These are phyloP conservation scores for Termitomyces sp. DNA, from an alignment of 768 basidiomycete species.

Conservation along the genomic window DNA sequence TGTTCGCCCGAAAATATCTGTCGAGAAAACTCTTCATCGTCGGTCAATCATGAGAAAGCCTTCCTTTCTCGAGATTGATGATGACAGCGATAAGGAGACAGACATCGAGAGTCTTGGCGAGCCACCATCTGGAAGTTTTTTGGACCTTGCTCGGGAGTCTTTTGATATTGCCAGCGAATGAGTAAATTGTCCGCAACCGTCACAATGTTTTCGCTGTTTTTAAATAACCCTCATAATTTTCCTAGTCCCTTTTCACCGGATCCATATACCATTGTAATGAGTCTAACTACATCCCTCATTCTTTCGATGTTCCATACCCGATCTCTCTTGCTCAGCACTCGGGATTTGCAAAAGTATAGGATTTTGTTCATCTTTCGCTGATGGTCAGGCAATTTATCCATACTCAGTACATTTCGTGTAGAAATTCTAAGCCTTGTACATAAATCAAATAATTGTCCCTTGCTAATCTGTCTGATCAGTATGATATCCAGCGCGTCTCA, in stretches of 20 bases:
- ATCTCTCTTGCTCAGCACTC: background rate
- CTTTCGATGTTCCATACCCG: background rate
- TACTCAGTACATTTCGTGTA: conserved; percentile 13
- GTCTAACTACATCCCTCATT: background rate
- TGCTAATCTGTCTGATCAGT: conserved; percentile 71
- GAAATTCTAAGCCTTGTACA: conserved; percentile 7
- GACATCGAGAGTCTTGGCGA: conserved; percentile 18
- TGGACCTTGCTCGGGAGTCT: conserved; percentile 47
- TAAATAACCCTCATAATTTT: conserved; percentile 3
- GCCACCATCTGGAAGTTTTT: conserved; percentile 35
- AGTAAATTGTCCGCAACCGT: background rate
- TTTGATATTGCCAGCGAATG: conserved; percentile 37
- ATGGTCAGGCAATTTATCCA: background rate
- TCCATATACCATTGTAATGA: conserved; percentile 13
- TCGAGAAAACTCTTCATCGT: conserved; percentile 37
- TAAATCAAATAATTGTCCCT: conserved; percentile 12
- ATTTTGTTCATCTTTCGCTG: background rate
- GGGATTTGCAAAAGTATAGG: background rate
- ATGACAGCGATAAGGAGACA: conserved; percentile 29
- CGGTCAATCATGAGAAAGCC: conserved; percentile 60
- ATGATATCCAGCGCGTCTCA: conserved; percentile 88
- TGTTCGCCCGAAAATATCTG: conserved; percentile 26
- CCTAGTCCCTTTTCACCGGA: conserved; percentile 12
- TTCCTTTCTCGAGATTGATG: conserved; percentile 67
- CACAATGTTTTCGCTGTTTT: background rate